Evolutionary conservation across 2,329 filamentous ascomycete genomes (phyloP).

Genomic region (Ascochyta clinopodiicola): DNA sequence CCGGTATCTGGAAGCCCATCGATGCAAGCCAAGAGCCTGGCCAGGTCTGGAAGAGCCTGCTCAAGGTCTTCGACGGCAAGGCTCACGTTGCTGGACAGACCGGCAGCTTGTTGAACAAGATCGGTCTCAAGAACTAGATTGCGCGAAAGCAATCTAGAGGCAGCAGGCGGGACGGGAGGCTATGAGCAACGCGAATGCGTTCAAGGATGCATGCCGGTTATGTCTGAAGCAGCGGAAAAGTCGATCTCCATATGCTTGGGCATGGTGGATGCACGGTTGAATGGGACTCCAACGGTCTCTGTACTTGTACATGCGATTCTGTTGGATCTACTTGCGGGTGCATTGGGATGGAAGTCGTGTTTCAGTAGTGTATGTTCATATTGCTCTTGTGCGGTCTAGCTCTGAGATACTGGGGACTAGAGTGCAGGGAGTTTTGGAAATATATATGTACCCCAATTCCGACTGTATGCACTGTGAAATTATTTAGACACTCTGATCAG

Average conservation of each 20-base stretch:
- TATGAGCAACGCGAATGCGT: neutral
- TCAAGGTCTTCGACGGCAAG: slow-evolving; percentile 78
- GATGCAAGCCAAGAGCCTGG: slow-evolving; percentile 96
- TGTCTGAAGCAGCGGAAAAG: slow-evolving; percentile 15
- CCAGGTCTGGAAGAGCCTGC: slow-evolving; percentile 91
- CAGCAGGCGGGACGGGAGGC: neutral
- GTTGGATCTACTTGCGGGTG: slow-evolving; percentile 13
- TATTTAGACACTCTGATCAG: too few species aligned
- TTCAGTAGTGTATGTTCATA: slow-evolving; percentile 21
- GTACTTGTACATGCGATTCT: slow-evolving; percentile 37
- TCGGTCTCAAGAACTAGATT: slow-evolving; percentile 60
- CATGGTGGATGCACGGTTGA: slow-evolving; percentile 23
- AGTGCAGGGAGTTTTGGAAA: slow-evolving; percentile 14
- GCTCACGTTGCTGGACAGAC: slow-evolving; percentile 47
- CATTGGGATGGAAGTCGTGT: slow-evolving; percentile 17
- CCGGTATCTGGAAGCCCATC: slow-evolving; percentile 93
- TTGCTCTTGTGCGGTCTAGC: slow-evolving; percentile 13
- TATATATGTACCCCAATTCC: slow-evolving; percentile 6
- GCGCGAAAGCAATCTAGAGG: neutral
- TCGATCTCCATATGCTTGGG: slow-evolving; percentile 21
- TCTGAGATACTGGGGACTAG: slow-evolving; percentile 5
- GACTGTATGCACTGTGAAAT: too few species aligned
- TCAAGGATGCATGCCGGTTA: neutral
- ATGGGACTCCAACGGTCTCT: slow-evolving; percentile 19
- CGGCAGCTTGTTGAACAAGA: slow-evolving; percentile 59